Base-by-base conservation (phyloP, 1,284 basidiomycete species). In the Fistulinella staudtii region DNA sequence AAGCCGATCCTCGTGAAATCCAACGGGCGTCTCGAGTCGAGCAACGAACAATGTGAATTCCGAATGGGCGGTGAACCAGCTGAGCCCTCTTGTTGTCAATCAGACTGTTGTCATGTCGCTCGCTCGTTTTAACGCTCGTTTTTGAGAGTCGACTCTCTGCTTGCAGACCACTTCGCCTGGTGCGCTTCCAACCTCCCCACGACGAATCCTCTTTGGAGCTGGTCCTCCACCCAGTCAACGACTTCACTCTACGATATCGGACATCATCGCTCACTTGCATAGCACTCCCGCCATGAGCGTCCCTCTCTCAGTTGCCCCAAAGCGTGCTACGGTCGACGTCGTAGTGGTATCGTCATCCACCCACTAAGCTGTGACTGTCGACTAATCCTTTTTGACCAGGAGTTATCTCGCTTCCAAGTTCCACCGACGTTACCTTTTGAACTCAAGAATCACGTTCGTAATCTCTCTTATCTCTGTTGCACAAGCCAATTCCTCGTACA, bases 391-490 rank as follows among this genome's bases (percentile, higher is more conserved):
- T 13, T 36, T 30, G 18, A 35, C 18, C 39, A 72, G 67, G 63
- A 68, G 50, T 44, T 73, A 18, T 62, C 61, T n/a, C 57, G 45
- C 15, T 50, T 47, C 14, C 64, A 65, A 34, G 53, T 52, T 10
- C 57, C 64, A 2, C 55, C 58, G 3, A 49, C 54, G 15, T 49
- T 72, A 24, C 72, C 72, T 6, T 57, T 60, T 29, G 70, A 71
- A 44, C 41, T 73, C 39, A 58, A 54, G 28, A 54, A 56, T 18
- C 30, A 54, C 23, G 47, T 58, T 55, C 23, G 68, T 70, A 21
- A 21, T 50, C 25, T 14, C 5, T 13, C 8, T 22, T 11, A 2
- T 34, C 37, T n/a, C 8, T n/a, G 24, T 24, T 28, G 3, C 4
- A 11, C n/a, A 10, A 17, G 37, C 44, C 34, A 20, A 36, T 23